phyloP scores from a whole-genome alignment of 768 basidiomycete genomes.

The Panaeolus cyanescens region DNA sequence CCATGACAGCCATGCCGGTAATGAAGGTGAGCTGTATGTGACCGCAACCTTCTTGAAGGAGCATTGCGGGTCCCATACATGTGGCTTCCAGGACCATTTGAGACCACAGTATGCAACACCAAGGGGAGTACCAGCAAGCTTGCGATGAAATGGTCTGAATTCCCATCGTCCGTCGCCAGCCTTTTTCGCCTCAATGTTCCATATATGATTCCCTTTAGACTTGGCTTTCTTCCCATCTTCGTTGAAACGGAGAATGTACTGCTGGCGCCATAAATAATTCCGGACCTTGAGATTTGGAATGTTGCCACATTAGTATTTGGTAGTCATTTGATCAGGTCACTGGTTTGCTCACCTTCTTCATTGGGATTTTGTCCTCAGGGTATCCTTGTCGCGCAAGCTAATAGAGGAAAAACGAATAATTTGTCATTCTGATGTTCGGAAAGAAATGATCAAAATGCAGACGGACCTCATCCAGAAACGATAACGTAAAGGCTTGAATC shows the following conservation, averaged over 20 bases:
- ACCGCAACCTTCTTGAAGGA: conserved; percentile 81
- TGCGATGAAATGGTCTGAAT: conserved; percentile 87
- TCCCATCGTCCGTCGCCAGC: conserved; percentile 74
- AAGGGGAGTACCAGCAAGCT: conserved; percentile 83
- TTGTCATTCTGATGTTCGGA: not conserved
- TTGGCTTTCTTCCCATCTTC: conserved; percentile 99
- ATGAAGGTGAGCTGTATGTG: conserved; percentile 73
- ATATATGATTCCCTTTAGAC: conserved; percentile 98
- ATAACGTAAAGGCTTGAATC: conserved; percentile 96
- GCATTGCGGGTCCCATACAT: conserved; percentile 96
- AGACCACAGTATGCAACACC: conserved; percentile 80
- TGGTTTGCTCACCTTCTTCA: conserved; percentile 77
- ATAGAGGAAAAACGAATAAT: not conserved
- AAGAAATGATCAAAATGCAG: conserved; percentile 3
- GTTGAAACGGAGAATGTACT: conserved; percentile 94
- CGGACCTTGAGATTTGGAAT: conserved; percentile 58
- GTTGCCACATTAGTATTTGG: not conserved
- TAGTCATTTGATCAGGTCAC: not conserved
- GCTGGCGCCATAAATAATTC: conserved; percentile 95
- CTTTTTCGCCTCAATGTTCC: conserved; percentile 97
- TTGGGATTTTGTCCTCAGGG: conserved; percentile 92
- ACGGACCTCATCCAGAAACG: conserved; percentile 87
- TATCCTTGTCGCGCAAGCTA: conserved; percentile 85
- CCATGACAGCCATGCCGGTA: conserved; percentile 91
- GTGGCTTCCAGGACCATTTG: conserved; percentile 88